These are phyloP conservation scores for Penicillium sp. DNA, from an alignment of 2,329 filamentous ascomycete species.

Conservation along the genomic window DNA sequence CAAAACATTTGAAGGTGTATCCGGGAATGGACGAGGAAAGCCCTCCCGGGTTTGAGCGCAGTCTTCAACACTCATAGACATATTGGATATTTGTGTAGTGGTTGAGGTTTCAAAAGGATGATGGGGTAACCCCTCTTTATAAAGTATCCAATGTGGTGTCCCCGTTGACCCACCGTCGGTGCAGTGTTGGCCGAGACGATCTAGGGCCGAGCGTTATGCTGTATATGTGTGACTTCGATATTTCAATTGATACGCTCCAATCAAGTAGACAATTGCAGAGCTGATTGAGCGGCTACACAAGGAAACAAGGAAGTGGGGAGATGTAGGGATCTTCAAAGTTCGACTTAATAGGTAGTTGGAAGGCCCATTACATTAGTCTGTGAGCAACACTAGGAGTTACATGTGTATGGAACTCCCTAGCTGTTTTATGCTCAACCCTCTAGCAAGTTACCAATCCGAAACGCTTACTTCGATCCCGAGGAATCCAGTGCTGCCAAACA, in stretches of 20 bases:
- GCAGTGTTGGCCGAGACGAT: conserved; percentile 3
- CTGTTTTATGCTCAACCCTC: too few species aligned
- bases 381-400: too few species aligned
- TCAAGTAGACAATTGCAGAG: background rate
- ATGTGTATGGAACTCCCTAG: too few species aligned
- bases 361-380: too few species aligned
- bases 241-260: background rate
- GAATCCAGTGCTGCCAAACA: too few species aligned
- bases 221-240: background rate
- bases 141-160: background rate
- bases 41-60: conserved; percentile 30
- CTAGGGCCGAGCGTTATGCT: background rate
- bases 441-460: too few species aligned
- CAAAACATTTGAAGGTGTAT: conserved; percentile 45
- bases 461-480: too few species aligned
- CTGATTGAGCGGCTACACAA: background rate
- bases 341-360: too few species aligned
- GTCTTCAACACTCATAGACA: conserved; percentile 42
- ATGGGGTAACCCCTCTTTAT: background rate
- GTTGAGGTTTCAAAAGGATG: background rate
- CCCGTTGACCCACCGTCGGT: conserved; percentile 2
- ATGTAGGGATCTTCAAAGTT: background rate
- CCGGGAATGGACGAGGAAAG: conserved; percentile 41
- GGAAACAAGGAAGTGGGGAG: background rate
- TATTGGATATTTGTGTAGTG: conserved; percentile 14